These are phyloP conservation scores for Beauveria bassiana DNA, from an alignment of 2,329 filamentous ascomycete genomes.

Conservation along the genomic window DNA sequence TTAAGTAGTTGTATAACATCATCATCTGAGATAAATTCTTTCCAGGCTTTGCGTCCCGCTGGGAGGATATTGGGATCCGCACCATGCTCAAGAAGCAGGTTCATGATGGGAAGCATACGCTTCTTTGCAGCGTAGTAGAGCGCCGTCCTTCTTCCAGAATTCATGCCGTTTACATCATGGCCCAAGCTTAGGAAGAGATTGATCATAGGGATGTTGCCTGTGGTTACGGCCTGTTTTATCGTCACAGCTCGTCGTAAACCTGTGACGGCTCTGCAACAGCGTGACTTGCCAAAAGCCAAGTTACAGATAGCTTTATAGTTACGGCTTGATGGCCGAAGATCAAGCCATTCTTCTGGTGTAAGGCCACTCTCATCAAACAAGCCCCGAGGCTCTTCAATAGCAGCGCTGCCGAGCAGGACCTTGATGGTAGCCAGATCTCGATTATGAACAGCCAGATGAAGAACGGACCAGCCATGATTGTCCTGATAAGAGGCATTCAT, in stretches of 20 bases:
- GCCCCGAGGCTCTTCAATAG: background rate
- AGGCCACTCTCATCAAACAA: background rate
- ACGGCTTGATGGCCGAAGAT: slow-evolving; percentile 9
- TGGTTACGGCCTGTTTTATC: slow-evolving; percentile 7
- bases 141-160: slow-evolving; percentile 20
- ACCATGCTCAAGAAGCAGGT: slow-evolving; percentile 8
- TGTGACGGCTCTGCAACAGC: slow-evolving; percentile 21
- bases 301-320: slow-evolving; percentile 17
- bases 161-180: slow-evolving; percentile 18
- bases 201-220: background rate
- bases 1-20: background rate
- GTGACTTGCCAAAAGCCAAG: slow-evolving; percentile 21
- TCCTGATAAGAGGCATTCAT: slow-evolving; percentile 15
- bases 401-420: slow-evolving; percentile 13
- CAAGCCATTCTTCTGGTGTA: background rate
- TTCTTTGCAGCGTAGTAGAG: slow-evolving; percentile 21
- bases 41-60: background rate
- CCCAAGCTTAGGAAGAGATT: slow-evolving; percentile 7
- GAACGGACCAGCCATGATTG: slow-evolving; percentile 20
- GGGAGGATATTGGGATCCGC: background rate
- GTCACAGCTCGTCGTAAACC: slow-evolving; percentile 18
- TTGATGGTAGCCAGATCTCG: slow-evolving; percentile 16
- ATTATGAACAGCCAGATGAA: slow-evolving; percentile 19
- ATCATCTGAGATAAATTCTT: background rate
- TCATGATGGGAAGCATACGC: slow-evolving; percentile 14